Evolutionary conservation across 2,329 filamentous ascomycete genomes (phyloP).

Genomic region (Diaporthe sp.): DNA sequence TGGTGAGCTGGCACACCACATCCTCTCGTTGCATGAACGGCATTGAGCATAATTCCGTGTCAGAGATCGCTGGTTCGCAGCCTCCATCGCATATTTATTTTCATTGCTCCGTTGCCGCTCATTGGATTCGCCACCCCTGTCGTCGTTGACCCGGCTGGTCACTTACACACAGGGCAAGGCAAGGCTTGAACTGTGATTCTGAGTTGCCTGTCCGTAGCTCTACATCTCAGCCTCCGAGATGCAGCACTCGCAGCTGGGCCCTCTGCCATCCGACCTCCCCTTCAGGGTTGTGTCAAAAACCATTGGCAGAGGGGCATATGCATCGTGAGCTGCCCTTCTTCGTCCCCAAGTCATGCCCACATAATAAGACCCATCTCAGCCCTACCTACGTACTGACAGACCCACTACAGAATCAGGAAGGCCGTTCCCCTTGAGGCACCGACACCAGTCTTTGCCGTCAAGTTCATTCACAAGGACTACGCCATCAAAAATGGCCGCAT

Average conservation of each 20-base stretch:
- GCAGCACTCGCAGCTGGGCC: conserved; percentile 88
- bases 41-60: background rate
- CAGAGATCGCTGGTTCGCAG: conserved; percentile 8
- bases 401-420: conserved; percentile 83
- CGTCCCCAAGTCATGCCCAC: conserved; percentile 35
- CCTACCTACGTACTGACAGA: conserved; percentile 40
- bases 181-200: conserved; percentile 4
- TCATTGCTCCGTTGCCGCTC: conserved; percentile 14
- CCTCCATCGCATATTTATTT: conserved; percentile 23
- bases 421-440: conserved; percentile 79
- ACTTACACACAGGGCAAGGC: conserved; percentile 10
- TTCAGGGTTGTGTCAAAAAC: conserved; percentile 97
- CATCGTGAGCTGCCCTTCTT: conserved; percentile 75
- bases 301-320: conserved; percentile 96
- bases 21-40: conserved; percentile 13
- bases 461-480: conserved; percentile 98
- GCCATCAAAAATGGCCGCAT: conserved; percentile 91
- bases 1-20: conserved; percentile 3
- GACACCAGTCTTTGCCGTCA: conserved; percentile 91
- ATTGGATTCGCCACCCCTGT: conserved; percentile 20
- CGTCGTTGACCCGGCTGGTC: conserved; percentile 4
- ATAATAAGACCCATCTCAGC: conserved; percentile 36
- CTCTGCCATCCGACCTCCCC: conserved; percentile 85
- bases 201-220: conserved; percentile 32
- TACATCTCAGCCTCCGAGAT: conserved; percentile 51